Evolutionary conservation across 352 stramenopile species (phyloP), one percentile per base, ranked within the genome.

Genomic region (Phytophthora tentaculata): DNA sequence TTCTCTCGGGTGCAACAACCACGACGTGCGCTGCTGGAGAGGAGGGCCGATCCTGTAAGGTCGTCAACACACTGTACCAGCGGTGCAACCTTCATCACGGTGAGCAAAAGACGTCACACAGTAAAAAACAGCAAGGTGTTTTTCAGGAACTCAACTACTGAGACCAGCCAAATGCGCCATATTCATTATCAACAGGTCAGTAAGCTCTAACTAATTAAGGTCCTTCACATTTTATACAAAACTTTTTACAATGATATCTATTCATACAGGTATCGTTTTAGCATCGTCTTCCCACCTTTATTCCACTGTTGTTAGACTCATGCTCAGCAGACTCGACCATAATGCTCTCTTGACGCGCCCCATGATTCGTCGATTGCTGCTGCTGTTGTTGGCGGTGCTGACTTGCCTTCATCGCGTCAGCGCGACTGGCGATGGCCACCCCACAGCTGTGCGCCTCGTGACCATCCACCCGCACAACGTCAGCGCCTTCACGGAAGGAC

Each of bases 401-500:
- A 47, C 14, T 32, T 68, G 48, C 60, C 24, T 57, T 41, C 53
- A 24, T 47, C 43, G 29, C 55, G 17, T 56, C 3, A 23, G 10
- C 20, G 61, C 48, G 44, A 61, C 41, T 57, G 22, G 48, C 29
- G 55, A 62, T 49, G 12, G n/a, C 32, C 2, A 16, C 20, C 39
- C 43, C n/a, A 89, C 84, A 43, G 69, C 72, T 37, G 84, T 88
- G 50, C 69, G 69, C 10, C 41, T 94, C 44, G 75, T 94, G 22
- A 76, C 68, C 16, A 84, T 94, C 64, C 76, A 88, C 44, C 81
- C 81, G 51, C 86, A 94, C 74, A 86, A 92, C 70, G 59, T 62
- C 22, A 77, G 67, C 58, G 73, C 81, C 10, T 94, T 93, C 66
- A 95, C 84, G 1, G 84, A 95, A 68, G 87, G 87, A 0, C 69